These are phyloP conservation scores for Colletotrichum tofieldiae DNA, from an alignment of 2,329 filamentous ascomycete species.

Conservation along the genomic window DNA sequence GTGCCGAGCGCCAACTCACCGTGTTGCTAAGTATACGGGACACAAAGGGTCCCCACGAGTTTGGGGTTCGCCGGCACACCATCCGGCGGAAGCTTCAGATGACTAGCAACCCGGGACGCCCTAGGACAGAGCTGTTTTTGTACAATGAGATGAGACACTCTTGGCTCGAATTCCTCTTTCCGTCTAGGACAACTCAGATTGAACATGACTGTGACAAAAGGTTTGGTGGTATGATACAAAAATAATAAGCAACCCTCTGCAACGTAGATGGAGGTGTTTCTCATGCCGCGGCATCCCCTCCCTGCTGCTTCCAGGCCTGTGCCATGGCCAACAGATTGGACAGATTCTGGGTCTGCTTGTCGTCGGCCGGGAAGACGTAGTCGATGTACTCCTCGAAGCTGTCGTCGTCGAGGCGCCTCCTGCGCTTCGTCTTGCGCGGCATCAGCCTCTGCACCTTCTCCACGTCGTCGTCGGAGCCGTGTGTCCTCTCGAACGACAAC, in stretches of 20 bases:
- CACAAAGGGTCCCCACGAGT: too few relatives aligned
- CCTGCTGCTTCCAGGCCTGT: slow-evolving; percentile 86
- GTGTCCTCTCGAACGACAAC: slow-evolving; percentile 91
- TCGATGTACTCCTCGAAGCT: slow-evolving; percentile 97
- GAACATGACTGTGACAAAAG: background rate
- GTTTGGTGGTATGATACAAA: slow-evolving; percentile 13
- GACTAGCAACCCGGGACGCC: slow-evolving; percentile 1
- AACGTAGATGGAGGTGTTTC: background rate
- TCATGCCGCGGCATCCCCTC: slow-evolving; percentile 50
- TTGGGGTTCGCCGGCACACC: background rate
- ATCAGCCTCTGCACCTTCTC: slow-evolving; percentile 92
- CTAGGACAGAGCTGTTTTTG: background rate
- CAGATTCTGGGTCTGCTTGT: slow-evolving; percentile 86
- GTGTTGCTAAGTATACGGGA: background rate
- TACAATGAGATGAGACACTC: slow-evolving; percentile 8
- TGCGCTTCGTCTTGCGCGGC: slow-evolving; percentile 93
- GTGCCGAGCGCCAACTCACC: background rate
- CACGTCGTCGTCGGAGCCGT: slow-evolving; percentile 82
- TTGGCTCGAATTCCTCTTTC: background rate
- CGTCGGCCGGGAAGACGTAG: slow-evolving; percentile 96
- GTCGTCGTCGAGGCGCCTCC: slow-evolving; percentile 92
- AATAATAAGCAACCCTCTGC: background rate
- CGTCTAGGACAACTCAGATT: background rate
- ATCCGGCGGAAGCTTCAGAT: slow-evolving; percentile 7
- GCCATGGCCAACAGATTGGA: slow-evolving; percentile 89